phyloP scores from a whole-genome alignment of 2,329 filamentous ascomycete species.

The Colletotrichum tropicicola region DNA sequence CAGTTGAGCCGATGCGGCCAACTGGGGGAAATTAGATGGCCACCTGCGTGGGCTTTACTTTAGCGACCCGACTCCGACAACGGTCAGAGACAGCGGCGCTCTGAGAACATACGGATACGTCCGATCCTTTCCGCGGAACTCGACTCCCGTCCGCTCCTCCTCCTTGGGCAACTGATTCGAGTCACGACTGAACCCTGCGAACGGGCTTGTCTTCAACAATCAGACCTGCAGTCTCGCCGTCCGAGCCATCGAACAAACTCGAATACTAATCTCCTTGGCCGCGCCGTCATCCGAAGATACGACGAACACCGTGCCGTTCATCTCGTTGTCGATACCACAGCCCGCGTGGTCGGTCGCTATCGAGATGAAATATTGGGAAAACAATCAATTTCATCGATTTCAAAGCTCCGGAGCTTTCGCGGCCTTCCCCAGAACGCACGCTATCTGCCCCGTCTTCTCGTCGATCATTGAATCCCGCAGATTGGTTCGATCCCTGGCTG shows the following conservation, averaged over 20 bases:
- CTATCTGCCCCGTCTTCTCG: constrained; percentile 11
- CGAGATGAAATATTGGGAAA: constrained; percentile 19
- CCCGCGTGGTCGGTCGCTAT: not conserved
- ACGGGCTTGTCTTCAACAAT: not conserved
- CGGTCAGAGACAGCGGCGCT: constrained; percentile 4
- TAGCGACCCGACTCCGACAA: not conserved
- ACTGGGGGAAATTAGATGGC: not conserved
- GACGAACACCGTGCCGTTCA: not conserved
- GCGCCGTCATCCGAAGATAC: not conserved
- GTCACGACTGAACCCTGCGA: not conserved
- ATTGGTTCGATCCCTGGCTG: constrained; percentile 9
- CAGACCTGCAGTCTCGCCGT: not conserved
- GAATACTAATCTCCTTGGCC: not conserved
- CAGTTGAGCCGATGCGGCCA: too few relatives aligned
- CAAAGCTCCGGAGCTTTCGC: constrained; percentile 4
- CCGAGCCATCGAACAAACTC: not conserved
- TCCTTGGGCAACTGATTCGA: not conserved
- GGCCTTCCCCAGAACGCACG: constrained; percentile 15
- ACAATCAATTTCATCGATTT: not conserved
- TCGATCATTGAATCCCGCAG: constrained; percentile 28
- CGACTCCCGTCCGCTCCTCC: too few relatives aligned
- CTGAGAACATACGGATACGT: not conserved
- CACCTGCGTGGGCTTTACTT: not conserved
- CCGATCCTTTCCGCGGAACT: not conserved
- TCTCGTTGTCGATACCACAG: not conserved